phyloP scores from a whole-genome alignment of 176 grass and related monocot species.

The Juncus effusus region DNA sequence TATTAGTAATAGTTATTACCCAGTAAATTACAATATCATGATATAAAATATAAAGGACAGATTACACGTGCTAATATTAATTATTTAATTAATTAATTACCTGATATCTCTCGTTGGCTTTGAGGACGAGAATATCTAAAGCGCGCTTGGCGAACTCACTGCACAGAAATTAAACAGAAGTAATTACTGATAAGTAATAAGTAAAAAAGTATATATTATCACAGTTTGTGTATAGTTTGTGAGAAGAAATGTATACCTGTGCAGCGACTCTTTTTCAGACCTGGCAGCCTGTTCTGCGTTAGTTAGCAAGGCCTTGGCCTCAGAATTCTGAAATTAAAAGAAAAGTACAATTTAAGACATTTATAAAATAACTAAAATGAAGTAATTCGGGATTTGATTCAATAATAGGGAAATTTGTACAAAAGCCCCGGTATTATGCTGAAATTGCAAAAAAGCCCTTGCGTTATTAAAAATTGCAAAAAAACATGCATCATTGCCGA shows the following conservation, averaged over 20 bases:
- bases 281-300: constrained; percentile 50
- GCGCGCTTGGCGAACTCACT: constrained; percentile 56
- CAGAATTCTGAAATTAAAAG: constrained; percentile 39
- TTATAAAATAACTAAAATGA: constrained; percentile 7
- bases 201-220: neutral
- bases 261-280: constrained; percentile 50
- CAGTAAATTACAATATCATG: constrained; percentile 9
- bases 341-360: constrained; percentile 10
- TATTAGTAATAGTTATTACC: neutral
- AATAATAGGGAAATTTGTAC: neutral
- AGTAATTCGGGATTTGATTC: neutral
- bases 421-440: too few relatives aligned
- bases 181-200: constrained; percentile 17
- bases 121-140: constrained; percentile 64
- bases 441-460: too few relatives aligned
- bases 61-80: too few relatives aligned
- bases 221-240: constrained; percentile 2
- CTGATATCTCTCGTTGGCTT: constrained; percentile 51
- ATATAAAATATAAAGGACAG: constrained; percentile 10
- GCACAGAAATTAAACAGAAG: constrained; percentile 26
- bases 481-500: too few relatives aligned
- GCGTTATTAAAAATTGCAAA: too few relatives aligned
- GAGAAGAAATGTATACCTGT: constrained; percentile 41
- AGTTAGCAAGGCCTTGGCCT: constrained; percentile 42
- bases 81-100: constrained; percentile 30